Evolutionary conservation across 176 grass and related monocot genomes (phyloP).

Genomic region (Dactylis glomerata): DNA sequence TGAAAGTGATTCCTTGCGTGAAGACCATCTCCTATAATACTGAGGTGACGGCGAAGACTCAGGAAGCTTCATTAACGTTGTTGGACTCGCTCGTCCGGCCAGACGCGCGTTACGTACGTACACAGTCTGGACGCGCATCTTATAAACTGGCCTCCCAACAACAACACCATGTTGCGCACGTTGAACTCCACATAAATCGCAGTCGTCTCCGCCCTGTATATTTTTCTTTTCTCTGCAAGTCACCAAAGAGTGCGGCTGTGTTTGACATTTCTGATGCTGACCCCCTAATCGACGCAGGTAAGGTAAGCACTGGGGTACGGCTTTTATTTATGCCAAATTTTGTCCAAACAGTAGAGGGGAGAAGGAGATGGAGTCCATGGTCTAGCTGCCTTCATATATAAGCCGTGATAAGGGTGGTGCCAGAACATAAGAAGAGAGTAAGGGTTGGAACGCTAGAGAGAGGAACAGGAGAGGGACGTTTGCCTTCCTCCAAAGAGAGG

Average conservation of each 20-base stretch:
- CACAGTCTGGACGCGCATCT: slow-evolving; percentile 29
- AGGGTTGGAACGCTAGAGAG: neutral
- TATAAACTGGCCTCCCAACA: slow-evolving; percentile 24
- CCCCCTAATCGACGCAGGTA: slow-evolving; percentile 45
- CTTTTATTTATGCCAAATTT: slow-evolving; percentile 41
- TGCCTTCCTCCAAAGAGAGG: neutral
- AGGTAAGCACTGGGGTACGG: slow-evolving; percentile 36
- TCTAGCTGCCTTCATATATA: slow-evolving; percentile 39
- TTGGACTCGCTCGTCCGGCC: slow-evolving; percentile 11
- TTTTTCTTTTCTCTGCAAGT: slow-evolving; percentile 31
- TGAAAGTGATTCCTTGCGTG: slow-evolving; percentile 18
- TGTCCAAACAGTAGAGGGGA: slow-evolving; percentile 46
- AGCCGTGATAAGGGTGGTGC: neutral
- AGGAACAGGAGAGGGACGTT: slow-evolving; percentile 14
- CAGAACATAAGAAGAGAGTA: slow-evolving; percentile 26
- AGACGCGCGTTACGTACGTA: neutral
- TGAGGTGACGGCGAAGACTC: slow-evolving; percentile 7
- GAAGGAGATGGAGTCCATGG: slow-evolving; percentile 6
- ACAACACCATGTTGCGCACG: slow-evolving; percentile 61
- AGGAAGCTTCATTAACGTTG: slow-evolving; percentile 31
- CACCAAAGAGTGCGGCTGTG: slow-evolving; percentile 50
- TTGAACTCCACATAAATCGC: slow-evolving; percentile 59
- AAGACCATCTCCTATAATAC: slow-evolving; percentile 12
- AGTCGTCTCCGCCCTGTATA: slow-evolving; percentile 6
- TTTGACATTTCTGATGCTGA: slow-evolving; percentile 67